phyloP scores from a whole-genome alignment of 345 rosid species.

The Raphanus sativus region DNA sequence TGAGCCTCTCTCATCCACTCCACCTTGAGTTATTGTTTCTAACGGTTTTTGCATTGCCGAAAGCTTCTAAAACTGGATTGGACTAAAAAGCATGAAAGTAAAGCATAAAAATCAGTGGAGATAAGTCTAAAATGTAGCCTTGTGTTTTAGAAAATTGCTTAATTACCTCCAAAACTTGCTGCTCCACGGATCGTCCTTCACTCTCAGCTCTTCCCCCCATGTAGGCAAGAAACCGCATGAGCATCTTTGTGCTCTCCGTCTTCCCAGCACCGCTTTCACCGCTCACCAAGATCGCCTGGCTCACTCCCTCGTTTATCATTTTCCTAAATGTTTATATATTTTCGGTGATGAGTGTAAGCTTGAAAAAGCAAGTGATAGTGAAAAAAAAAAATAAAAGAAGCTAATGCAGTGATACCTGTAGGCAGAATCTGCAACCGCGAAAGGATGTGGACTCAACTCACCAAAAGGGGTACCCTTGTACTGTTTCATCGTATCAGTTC shows the following conservation, averaged over 20 bases:
- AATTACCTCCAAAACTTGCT: constrained; percentile 90
- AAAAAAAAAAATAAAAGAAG: neutral
- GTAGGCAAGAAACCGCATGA: constrained; percentile 89
- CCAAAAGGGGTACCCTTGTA: constrained; percentile 87
- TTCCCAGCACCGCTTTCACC: constrained; percentile 99
- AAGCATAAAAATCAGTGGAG: too few species aligned
- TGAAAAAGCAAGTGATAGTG: constrained; percentile 10
- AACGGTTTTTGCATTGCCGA: constrained; percentile 98
- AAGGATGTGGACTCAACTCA: constrained; percentile 91
- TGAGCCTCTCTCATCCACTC: constrained; percentile 22
- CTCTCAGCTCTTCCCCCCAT: constrained; percentile 86
- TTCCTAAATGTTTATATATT: constrained; percentile 50
- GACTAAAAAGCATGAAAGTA: constrained; percentile 60
- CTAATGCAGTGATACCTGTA: constrained; percentile 60
- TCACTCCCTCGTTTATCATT: constrained; percentile 85
- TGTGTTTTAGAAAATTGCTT: neutral
- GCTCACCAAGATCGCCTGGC: constrained; percentile 93
- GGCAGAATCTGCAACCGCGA: constrained; percentile 94
- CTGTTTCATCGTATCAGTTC: constrained; percentile 74
- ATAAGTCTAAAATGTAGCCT: too few species aligned
- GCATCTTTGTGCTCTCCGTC: constrained; percentile 98
- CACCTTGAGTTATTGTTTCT: constrained; percentile 97
- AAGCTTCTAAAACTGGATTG: constrained; percentile 98
- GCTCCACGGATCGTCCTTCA: constrained; percentile 89
- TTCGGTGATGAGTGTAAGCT: constrained; percentile 2